phyloP scores from a whole-genome alignment of 2,329 filamentous ascomycete genomes.

The Apiospora kogelbergensis region DNA sequence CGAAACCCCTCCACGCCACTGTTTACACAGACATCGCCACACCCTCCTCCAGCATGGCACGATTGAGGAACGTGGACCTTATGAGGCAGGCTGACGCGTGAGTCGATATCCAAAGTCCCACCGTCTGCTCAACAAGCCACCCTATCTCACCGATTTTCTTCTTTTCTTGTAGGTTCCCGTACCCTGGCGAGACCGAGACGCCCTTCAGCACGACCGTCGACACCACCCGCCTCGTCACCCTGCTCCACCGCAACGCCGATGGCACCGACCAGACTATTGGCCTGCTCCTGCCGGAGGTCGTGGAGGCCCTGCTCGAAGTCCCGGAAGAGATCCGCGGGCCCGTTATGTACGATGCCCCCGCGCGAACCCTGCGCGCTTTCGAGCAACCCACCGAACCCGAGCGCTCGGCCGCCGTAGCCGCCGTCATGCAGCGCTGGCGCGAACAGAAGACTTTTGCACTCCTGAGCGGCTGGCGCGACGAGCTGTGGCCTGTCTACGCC shows the following conservation, averaged over 20 bases:
- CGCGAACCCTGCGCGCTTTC: slow-evolving; percentile 65
- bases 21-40: slow-evolving; percentile 15
- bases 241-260: slow-evolving; percentile 36
- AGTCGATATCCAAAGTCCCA: slow-evolving; percentile 27
- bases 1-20: background rate
- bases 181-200: slow-evolving; percentile 60
- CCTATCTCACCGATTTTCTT: background rate
- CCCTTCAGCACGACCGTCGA: slow-evolving; percentile 48
- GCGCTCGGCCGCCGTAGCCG: slow-evolving; percentile 56
- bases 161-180: slow-evolving; percentile 66
- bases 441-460: slow-evolving; percentile 71
- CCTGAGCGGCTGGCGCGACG: slow-evolving; percentile 76
- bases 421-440: slow-evolving; percentile 67
- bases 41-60: slow-evolving; percentile 9
- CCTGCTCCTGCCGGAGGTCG: slow-evolving; percentile 33
- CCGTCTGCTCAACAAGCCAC: background rate
- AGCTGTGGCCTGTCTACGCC: slow-evolving; percentile 77
- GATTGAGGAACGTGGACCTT: slow-evolving; percentile 48
- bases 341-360: slow-evolving; percentile 59
- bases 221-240: slow-evolving; percentile 64
- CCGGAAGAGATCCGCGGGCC: slow-evolving; percentile 53
- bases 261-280: slow-evolving; percentile 30
- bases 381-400: slow-evolving; percentile 57
- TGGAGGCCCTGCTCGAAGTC: slow-evolving; percentile 47
- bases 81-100: slow-evolving; percentile 56